Percentiles rank a stretch among this genome's conserved stretches.
phyloP scores from a whole-genome alignment of 257 asterid species.

The Solanum ossicruentum region DNA sequence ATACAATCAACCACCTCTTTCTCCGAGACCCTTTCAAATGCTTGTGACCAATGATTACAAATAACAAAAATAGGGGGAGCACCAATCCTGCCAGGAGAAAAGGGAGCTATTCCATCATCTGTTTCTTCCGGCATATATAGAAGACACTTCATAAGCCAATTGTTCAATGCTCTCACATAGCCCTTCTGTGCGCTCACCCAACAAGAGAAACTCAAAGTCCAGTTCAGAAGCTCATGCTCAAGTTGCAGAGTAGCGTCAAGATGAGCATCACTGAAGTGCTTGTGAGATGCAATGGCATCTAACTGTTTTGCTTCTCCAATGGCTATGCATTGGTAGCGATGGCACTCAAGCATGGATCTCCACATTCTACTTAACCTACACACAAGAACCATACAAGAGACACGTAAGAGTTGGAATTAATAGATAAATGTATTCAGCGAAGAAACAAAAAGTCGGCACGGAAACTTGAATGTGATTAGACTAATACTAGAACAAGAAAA shows the following conservation, averaged over 20 bases:
- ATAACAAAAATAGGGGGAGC: slow-evolving; percentile 80
- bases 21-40: slow-evolving; percentile 64
- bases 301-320: slow-evolving; percentile 65
- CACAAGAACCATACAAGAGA: not conserved
- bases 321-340: slow-evolving; percentile 68
- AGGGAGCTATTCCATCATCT: slow-evolving; percentile 74
- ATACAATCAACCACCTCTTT: slow-evolving; percentile 69
- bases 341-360: slow-evolving; percentile 91
- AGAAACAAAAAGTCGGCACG: not conserved
- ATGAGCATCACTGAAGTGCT: slow-evolving; percentile 59
- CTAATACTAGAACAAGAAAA: not conserved
- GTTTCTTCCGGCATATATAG: slow-evolving; percentile 90
- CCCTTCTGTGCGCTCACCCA: slow-evolving; percentile 82
- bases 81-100: slow-evolving; percentile 89
- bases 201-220: slow-evolving; percentile 71
- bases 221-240: slow-evolving; percentile 63
- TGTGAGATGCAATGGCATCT: slow-evolving; percentile 59
- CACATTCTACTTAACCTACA: slow-evolving; percentile 75
- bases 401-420: not conserved
- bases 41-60: slow-evolving; percentile 83
- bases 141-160: slow-evolving; percentile 91
- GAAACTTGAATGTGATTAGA: not conserved
- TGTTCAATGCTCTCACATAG: slow-evolving; percentile 55
- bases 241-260: slow-evolving; percentile 76
- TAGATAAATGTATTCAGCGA: not conserved